phyloP scores from a whole-genome alignment of 2,329 filamentous ascomycete genomes.

The Hypoxylon sp. region DNA sequence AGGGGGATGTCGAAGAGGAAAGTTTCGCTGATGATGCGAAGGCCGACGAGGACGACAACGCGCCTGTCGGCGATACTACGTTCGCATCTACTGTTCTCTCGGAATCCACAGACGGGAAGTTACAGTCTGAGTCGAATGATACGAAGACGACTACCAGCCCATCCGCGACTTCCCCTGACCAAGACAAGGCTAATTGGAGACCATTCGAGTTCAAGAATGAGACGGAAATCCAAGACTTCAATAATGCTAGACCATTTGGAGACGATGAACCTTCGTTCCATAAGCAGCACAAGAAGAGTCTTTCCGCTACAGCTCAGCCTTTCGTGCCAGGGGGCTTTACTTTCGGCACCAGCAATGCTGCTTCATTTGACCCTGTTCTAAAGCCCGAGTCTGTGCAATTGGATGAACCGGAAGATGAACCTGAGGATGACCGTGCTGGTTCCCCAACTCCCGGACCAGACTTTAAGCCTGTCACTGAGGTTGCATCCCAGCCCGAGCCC shows the following conservation, averaged over 20 bases:
- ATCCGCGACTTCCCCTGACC: slow-evolving; percentile 67
- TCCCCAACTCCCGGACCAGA: slow-evolving; percentile 56
- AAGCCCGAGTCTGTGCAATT: slow-evolving; percentile 48
- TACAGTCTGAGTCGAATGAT: slow-evolving; percentile 53
- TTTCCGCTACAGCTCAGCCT: slow-evolving; percentile 79
- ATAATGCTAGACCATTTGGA: slow-evolving; percentile 65
- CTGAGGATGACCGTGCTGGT: slow-evolving; percentile 53
- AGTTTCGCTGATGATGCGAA: slow-evolving; percentile 50
- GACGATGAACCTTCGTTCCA: slow-evolving; percentile 58
- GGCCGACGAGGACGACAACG: slow-evolving; percentile 60
- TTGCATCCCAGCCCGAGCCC: slow-evolving; percentile 34
- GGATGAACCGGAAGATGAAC: slow-evolving; percentile 44
- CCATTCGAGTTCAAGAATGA: slow-evolving; percentile 72
- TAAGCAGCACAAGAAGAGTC: slow-evolving; percentile 67
- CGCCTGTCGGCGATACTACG: slow-evolving; percentile 63
- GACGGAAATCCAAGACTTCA: slow-evolving; percentile 65
- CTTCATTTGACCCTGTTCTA: slow-evolving; percentile 51
- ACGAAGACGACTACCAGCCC: slow-evolving; percentile 66
- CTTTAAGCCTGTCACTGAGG: slow-evolving; percentile 33
- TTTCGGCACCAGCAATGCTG: slow-evolving; percentile 54
- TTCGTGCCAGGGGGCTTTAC: slow-evolving; percentile 68
- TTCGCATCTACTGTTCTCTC: slow-evolving; percentile 68
- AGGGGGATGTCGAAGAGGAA: slow-evolving; percentile 55
- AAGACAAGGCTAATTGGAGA: slow-evolving; percentile 67
- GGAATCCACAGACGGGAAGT: slow-evolving; percentile 66